phyloP scores from a whole-genome alignment of 2,329 filamentous ascomycete species.

The Colletotrichum theobromicola region DNA sequence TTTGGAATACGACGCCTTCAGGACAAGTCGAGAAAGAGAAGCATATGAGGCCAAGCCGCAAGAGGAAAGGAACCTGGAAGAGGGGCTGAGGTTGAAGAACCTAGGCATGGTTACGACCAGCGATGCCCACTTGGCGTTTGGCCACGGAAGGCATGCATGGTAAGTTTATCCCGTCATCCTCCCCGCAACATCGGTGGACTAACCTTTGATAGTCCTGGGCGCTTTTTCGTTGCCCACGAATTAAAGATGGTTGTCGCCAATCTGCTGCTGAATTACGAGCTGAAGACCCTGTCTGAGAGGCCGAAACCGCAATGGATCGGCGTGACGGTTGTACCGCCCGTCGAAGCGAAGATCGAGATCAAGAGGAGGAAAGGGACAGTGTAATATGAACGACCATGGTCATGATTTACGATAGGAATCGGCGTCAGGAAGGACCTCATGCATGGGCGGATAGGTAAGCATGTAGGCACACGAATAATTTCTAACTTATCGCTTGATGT shows the following conservation, averaged over 20 bases:
- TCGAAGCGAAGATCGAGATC: conserved; percentile 35
- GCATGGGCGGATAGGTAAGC: not conserved
- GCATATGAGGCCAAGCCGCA: conserved; percentile 34
- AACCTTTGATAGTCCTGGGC: conserved; percentile 44
- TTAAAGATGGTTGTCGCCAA: conserved; percentile 60
- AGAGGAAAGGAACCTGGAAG: conserved; percentile 32
- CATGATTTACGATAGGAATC: not conserved
- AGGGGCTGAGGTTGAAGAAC: conserved; percentile 40
- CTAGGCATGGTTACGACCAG: conserved; percentile 60
- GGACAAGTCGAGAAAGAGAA: conserved; percentile 50
- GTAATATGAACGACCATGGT: not conserved
- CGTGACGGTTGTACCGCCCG: conserved; percentile 43
- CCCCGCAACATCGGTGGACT: not conserved
- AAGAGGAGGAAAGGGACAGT: conserved; percentile 25
- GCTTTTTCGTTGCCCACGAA: conserved; percentile 62
- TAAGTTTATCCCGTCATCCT: conserved; percentile 19
- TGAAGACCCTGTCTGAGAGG: conserved; percentile 42
- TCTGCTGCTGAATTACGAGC: conserved; percentile 57
- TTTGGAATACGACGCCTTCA: conserved; percentile 51
- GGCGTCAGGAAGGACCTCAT: not conserved
- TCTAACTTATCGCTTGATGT: not conserved
- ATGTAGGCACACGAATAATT: not conserved
- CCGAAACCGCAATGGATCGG: conserved; percentile 51
- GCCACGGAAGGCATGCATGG: conserved; percentile 61
- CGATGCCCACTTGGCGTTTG: conserved; percentile 56